Base-by-base conservation (phyloP, 441 rosid species). In the Syzygium malaccense region DNA sequence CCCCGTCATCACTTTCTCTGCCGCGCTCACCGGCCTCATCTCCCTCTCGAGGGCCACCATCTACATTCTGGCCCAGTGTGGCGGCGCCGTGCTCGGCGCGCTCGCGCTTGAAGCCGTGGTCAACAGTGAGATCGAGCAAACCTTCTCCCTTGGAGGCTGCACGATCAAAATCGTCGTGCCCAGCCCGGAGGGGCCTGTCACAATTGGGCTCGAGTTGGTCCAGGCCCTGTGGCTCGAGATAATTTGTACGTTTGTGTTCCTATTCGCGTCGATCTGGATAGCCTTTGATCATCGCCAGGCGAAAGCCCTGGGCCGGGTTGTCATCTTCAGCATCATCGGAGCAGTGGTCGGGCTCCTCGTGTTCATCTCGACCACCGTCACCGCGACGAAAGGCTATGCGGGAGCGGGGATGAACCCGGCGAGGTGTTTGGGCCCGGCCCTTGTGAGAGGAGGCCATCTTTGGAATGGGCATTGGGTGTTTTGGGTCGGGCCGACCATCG, bases 321-420 rank as follows among this genome's bases (percentile, higher is more conserved):
- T 64, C 4, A 89, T 95, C 48, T 94, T 93, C 58, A 4, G 87
- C 19, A 86, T 92, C 30, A 90, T 92, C 33, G 96, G 95, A 51
- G 55, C 78, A 0, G 93, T 91, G 28, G 90, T 92, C 60, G 95
- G 95, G 25, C 88, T 94, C 3, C 20, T 94, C 0, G 96, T 93
- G 86, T 94, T 94, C 86, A 85, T 95, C 17, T 94, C 95, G 12
- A 93, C 95, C 4, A 91, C 93, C 0, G 92, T 93, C 25, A 95
- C 95, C 0, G 88, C 90, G 15, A 86, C 87, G 9, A 93, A 92
- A 87, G 94, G 95, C 4, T 94, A 94, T 45, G 92, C 91, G 0
- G 96, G 95, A 37, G 94, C 88, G 53, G 95, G 94, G 88, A 88
- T 95, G 93, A 95, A 93, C 89, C 95, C 95, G 3, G 95, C 95